These are phyloP conservation scores for Aspergillus sparsus DNA, from an alignment of 495 filamentous ascomycete species.

Conservation along the genomic window DNA sequence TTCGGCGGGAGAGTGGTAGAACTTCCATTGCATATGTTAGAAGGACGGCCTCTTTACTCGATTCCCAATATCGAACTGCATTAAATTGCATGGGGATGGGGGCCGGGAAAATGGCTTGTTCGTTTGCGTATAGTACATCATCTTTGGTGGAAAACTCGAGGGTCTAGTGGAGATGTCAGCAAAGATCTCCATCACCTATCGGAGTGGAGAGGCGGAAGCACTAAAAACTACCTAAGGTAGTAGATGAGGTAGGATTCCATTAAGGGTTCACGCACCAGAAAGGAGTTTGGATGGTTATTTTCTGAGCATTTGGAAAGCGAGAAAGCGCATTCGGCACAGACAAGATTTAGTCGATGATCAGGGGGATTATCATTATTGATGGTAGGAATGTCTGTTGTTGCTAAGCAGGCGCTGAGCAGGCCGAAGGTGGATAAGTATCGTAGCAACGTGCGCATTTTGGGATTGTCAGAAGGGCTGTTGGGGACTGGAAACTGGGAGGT, in stretches of 20 bases:
- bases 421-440: slow-evolving; percentile 16
- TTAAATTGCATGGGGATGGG: slow-evolving; percentile 35
- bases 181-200: neutral
- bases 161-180: slow-evolving; percentile 28
- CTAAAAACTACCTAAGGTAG: too few relatives aligned
- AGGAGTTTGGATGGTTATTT: slow-evolving; percentile 21
- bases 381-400: neutral
- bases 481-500: neutral
- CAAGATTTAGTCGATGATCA: slow-evolving; percentile 30
- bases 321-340: slow-evolving; percentile 26
- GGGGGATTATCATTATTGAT: slow-evolving; percentile 7
- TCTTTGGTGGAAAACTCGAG: slow-evolving; percentile 43
- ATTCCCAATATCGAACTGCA: slow-evolving; percentile 26
- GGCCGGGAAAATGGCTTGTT: slow-evolving; percentile 46
- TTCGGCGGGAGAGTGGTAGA: slow-evolving; percentile 27
- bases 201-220: too few relatives aligned
- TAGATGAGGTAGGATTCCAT: too few relatives aligned
- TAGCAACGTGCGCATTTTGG: slow-evolving; percentile 13
- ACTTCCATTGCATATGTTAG: slow-evolving; percentile 34
- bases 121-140: slow-evolving; percentile 46
- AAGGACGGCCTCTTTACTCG: slow-evolving; percentile 20
- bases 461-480: neutral
- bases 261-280: slow-evolving; percentile 25
- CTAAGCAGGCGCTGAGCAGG: slow-evolving; percentile 10
- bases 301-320: slow-evolving; percentile 16